phyloP scores from a whole-genome alignment of 768 basidiomycete species.

The Trametes gibbosa region DNA sequence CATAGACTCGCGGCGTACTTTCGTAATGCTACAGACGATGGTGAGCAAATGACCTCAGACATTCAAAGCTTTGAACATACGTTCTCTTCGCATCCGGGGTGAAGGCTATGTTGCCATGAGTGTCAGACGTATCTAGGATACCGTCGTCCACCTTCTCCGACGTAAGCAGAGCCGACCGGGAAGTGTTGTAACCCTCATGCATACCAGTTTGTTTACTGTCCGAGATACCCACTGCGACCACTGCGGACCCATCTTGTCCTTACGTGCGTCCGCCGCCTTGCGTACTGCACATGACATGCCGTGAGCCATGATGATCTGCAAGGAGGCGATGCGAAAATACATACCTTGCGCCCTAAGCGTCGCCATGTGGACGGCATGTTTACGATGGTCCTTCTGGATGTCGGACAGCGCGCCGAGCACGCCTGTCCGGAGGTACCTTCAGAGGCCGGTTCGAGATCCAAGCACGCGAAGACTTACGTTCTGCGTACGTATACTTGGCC shows the following conservation, averaged over 20 bases:
- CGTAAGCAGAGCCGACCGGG: not conserved
- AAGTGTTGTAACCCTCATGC: constrained; percentile 12
- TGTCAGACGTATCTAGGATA: constrained; percentile 36
- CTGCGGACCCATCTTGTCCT: constrained; percentile 46
- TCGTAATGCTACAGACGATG: constrained; percentile 29
- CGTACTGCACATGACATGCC: constrained; percentile 33
- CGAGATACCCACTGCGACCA: constrained; percentile 49
- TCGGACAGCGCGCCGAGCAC: constrained; percentile 46
- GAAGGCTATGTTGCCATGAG: constrained; percentile 38
- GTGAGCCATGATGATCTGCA: not conserved
- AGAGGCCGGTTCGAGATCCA: not conserved
- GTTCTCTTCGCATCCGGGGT: constrained; percentile 45
- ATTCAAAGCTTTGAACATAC: constrained; percentile 29
- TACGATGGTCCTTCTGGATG: constrained; percentile 44
- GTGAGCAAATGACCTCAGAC: not conserved
- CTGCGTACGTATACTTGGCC: constrained; percentile 38
- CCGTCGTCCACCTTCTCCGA: constrained; percentile 42
- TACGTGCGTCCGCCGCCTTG: constrained; percentile 41
- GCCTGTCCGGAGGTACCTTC: constrained; percentile 31
- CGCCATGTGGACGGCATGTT: constrained; percentile 43
- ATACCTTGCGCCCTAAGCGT: constrained; percentile 46
- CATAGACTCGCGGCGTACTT: constrained; percentile 34
- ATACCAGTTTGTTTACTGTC: constrained; percentile 44
- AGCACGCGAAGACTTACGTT: constrained; percentile 34
- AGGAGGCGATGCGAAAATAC: constrained; percentile 16